phyloP scores from a whole-genome alignment of 768 basidiomycete genomes.

The Phallus indusiatus region DNA sequence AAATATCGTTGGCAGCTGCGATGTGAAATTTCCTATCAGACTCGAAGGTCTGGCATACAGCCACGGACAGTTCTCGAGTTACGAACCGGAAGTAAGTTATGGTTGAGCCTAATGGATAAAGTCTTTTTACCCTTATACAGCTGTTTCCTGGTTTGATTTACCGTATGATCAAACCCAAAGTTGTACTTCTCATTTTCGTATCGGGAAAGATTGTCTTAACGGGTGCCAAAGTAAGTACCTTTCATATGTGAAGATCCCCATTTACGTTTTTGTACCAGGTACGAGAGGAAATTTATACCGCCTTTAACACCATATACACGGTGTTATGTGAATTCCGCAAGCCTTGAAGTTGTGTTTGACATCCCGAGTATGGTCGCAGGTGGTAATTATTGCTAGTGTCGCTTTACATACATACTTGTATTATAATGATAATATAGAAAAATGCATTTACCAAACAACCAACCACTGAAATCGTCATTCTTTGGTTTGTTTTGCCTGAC shows the following conservation, averaged over 20 bases:
- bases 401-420: neutral
- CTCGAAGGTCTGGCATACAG: slow-evolving; percentile 95
- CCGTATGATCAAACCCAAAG: slow-evolving; percentile 99
- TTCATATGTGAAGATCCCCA: slow-evolving; percentile 25
- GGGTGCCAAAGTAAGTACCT: slow-evolving; percentile 81
- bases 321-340: slow-evolving; percentile 94
- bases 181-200: slow-evolving; percentile 96
- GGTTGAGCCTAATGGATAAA: neutral
- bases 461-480: neutral
- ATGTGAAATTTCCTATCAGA: slow-evolving; percentile 98
- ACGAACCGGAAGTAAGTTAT: slow-evolving; percentile 84
- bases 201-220: slow-evolving; percentile 99
- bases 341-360: slow-evolving; percentile 27
- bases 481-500: slow-evolving; percentile 35
- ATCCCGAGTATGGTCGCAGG: neutral
- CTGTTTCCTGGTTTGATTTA: slow-evolving; percentile 98
- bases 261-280: slow-evolving; percentile 50
- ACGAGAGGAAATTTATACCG: slow-evolving; percentile 98
- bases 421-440: neutral
- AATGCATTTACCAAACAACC: neutral
- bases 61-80: slow-evolving; percentile 96
- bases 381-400: neutral
- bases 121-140: slow-evolving; percentile 31
- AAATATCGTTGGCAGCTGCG: slow-evolving; percentile 97
- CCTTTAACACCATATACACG: slow-evolving; percentile 99